Conservation (phyloP, 805 yeast genomes). For the Sugiyamaella qingdaonensis region DNA sequence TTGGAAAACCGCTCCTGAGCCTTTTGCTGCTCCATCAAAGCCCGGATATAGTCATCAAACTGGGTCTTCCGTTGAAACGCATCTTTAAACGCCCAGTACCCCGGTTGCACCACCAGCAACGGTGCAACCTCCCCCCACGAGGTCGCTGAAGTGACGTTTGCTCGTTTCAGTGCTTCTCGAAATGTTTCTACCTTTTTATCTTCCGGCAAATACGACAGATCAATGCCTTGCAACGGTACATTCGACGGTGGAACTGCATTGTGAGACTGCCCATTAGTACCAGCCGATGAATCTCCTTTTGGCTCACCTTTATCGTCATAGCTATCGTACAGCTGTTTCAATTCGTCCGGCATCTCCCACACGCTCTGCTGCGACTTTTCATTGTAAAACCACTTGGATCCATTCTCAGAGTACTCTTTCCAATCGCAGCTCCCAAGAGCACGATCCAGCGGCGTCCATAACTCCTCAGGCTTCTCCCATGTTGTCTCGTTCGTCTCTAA, state of each 20-base stretch:
- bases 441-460: constrained; percentile 34
- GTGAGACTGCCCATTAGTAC: not conserved
- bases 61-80: constrained; percentile 54
- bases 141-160: constrained; percentile 68
- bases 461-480: constrained; percentile 74
- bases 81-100: constrained; percentile 65
- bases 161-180: constrained; percentile 47
- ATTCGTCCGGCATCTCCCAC: constrained; percentile 72
- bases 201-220: not conserved
- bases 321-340: constrained; percentile 29
- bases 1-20: constrained; percentile 44
- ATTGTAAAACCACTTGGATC: constrained; percentile 67
- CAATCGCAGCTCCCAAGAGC: constrained; percentile 52
- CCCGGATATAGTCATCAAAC: constrained; percentile 57
- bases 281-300: not conserved
- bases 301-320: not conserved
- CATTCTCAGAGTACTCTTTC: constrained; percentile 53
- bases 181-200: constrained; percentile 46
- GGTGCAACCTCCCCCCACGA: constrained; percentile 65
- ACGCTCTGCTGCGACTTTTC: constrained; percentile 59
- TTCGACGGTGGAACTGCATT: constrained; percentile 5
- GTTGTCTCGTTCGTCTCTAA: constrained; percentile 60
- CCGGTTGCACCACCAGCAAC: constrained; percentile 50
- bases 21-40: constrained; percentile 30
- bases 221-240: not conserved